Conservation (phyloP, 2,329 filamentous ascomycete species). For the Chaetomium sp. region DNA sequence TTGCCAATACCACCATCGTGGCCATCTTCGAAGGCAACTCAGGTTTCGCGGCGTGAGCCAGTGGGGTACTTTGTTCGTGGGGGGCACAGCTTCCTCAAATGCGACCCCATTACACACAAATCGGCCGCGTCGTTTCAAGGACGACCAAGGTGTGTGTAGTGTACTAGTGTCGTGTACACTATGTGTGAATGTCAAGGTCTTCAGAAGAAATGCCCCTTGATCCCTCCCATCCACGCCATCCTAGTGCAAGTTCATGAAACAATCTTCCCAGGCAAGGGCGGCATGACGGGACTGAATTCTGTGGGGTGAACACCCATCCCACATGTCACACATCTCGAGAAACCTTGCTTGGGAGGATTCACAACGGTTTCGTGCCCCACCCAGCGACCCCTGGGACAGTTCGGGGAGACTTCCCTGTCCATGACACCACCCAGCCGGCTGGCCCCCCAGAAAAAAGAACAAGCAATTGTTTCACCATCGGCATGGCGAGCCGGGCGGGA, state of each 20-base stretch:
- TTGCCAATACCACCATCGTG: not conserved
- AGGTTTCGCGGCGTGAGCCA: not conserved
- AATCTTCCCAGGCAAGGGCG: too few species aligned
- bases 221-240: too few species aligned
- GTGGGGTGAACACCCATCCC: too few species aligned
- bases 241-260: too few species aligned
- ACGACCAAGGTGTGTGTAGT: not conserved
- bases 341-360: too few species aligned
- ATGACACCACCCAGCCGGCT: not conserved
- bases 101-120: not conserved
- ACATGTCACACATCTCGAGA: too few species aligned
- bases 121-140: not conserved
- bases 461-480: constrained; percentile 2
- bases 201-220: too few species aligned
- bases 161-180: not conserved
- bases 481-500: not conserved
- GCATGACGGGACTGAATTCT: too few species aligned
- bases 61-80: constrained; percentile 1
- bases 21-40: not conserved
- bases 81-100: not conserved
- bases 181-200: too few species aligned
- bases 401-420: not conserved
- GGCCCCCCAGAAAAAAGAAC: not conserved
- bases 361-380: not conserved
- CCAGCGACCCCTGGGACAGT: not conserved